Evolutionary conservation across 345 rosid genomes (phyloP).

Genomic region (Boechera divaricarpa): DNA sequence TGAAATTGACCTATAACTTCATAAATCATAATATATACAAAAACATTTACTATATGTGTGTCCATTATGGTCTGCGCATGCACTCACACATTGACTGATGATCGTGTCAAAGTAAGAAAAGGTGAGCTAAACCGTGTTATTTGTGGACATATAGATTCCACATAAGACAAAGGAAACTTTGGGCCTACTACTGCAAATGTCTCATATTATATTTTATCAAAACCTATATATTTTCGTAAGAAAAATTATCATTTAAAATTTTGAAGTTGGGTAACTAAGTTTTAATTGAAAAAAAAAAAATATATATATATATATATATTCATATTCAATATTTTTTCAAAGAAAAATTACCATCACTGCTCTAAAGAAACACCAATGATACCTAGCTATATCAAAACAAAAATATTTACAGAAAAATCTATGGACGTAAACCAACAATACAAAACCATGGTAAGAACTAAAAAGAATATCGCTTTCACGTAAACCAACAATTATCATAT

Average conservation of each 20-base stretch:
- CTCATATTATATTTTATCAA: neutral
- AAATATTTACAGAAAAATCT: neutral
- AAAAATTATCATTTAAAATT: neutral
- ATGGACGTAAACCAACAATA: neutral
- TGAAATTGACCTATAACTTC: neutral
- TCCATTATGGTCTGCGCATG: slow-evolving; percentile 18
- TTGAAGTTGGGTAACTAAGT: neutral
- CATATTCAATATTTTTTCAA: neutral
- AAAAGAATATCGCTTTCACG: slow-evolving; percentile 8
- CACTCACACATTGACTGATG: slow-evolving; percentile 8
- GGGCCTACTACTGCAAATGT: neutral
- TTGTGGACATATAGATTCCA: slow-evolving; percentile 10
- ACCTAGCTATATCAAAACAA: neutral
- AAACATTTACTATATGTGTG: neutral
- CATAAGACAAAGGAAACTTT: slow-evolving; percentile 3
- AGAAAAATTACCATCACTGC: neutral
- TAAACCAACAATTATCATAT: neutral
- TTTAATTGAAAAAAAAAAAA: neutral
- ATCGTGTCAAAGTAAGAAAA: slow-evolving; percentile 30
- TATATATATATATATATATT: too few relatives aligned
- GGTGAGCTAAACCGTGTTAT: slow-evolving; percentile 26
- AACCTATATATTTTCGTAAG: neutral
- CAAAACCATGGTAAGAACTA: slow-evolving; percentile 1
- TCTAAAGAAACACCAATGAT: neutral
- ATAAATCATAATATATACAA: neutral